Base-by-base conservation (phyloP, 805 yeast genomes). In the Hermanozyma aechmeae region DNA sequence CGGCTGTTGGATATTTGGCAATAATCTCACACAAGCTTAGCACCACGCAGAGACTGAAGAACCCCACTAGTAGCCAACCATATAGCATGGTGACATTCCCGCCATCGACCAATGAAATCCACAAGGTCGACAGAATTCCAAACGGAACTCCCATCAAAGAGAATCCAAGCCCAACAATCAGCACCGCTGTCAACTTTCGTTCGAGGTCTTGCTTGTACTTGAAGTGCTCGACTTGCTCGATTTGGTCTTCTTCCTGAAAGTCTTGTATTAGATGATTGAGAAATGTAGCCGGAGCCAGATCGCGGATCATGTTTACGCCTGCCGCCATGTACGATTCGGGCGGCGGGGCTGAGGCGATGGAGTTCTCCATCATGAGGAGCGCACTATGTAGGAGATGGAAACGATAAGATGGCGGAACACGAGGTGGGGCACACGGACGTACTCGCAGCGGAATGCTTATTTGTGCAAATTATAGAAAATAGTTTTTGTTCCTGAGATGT, bases 81-180 rank as follows among this genome's bases (percentile, higher is more conserved):
- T 78, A 74, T 25, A 82, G 57, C 24, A 82, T 76, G 0, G 92
- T 79, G 10, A 75, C 74, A 29, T 79, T 78, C 1, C 86, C 85
- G 6, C 93, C 94, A 51, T 80, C 82, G 7, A 75, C 65, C 30
- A 82, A 55, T 3, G 83, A 79, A 17, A 78, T 76, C 45, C 78
- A 73, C 48, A 82, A 61, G 1, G 86, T 79, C 3, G 84, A 73
- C 7, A 85, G 73, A 42, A 82, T 66, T 1, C 89, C 86, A 42
- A 80, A 67, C 0, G 87, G 89, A 0, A 84, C 87, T 24, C 84
- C 82, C 87, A 82, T 79, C 18, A 82, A 55, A 1, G 86, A 75
- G 48, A 82, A 80, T 0, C 92, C 89, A 15, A 82, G 56, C 4
- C 92, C 94, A 14, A 82, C 71, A 25, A 82, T 73, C 0, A 87